A percentile compares a stretch with the other conserved stretches of the same genome.
phyloP scores from a whole-genome alignment of 495 filamentous ascomycete species.

The Aeminium ludgeri region DNA sequence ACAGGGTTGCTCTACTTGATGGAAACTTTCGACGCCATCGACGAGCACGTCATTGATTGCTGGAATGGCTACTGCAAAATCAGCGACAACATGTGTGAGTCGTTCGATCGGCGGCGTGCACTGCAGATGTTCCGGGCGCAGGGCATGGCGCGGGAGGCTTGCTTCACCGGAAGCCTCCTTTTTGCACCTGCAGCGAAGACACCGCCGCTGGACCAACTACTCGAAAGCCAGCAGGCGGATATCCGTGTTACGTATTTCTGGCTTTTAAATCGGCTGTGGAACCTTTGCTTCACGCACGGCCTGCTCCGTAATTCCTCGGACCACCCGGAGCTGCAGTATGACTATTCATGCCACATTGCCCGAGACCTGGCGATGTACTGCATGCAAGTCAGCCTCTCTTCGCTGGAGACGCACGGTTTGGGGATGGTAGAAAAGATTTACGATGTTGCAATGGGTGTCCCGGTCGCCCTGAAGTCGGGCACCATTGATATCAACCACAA shows the following conservation, averaged over 20 bases:
- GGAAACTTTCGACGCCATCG: constrained; percentile 2
- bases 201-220: not conserved
- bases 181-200: not conserved
- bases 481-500: too few species aligned
- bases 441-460: not conserved
- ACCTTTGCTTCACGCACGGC: not conserved
- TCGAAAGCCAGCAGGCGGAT: constrained; percentile 1
- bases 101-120: not conserved
- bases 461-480: not conserved
- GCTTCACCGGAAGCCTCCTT: not conserved
- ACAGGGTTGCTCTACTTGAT: not conserved
- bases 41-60: constrained; percentile 1
- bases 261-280: constrained; percentile 3
- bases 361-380: not conserved
- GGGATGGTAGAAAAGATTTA: not conserved
- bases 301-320: not conserved
- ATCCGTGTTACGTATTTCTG: not conserved
- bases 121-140: constrained; percentile 1
- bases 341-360: not conserved
- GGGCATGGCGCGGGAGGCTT: not conserved
- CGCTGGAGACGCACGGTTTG: not conserved
- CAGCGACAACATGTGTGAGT: not conserved
- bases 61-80: not conserved
- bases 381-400: not conserved
- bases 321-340: not conserved